Base-by-base conservation (phyloP, 768 basidiomycete genomes). In the Plicaturopsis crispa region DNA sequence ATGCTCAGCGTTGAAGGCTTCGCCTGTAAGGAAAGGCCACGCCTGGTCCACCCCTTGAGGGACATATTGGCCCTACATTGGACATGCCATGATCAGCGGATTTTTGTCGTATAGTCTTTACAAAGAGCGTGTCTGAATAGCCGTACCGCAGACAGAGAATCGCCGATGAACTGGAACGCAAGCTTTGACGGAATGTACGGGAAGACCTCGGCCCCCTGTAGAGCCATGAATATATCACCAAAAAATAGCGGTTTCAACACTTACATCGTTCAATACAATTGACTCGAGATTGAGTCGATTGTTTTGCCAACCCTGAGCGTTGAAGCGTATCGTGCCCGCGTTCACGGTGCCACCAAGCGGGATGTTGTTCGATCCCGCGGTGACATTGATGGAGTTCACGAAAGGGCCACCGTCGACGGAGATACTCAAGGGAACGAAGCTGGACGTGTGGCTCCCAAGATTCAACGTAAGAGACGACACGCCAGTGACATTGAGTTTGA, bases 231-330 rank as follows among this genome's bases (percentile, higher is more conserved):
- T 11, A 34, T 23, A 13, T 20, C 5, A n/a, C 32, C 32, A 23
- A 30, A 13, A n/a, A 13, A 38, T 13, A n/a, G 31, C 13, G n/a
- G 3, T 17, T 4, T 22, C 10, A 4, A 13, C 6, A 44, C 52
- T 13, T 44, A 75, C 73, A 40, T 50, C 20, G 42, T 77, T 75
- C 5, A 76, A 36, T 2, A 47, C 48, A 31, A 78, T 57, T 26
- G 59, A 65, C 48, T 74, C 64, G 4, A 78, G 54, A 44, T 76
- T 69, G 35, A 76, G 65, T 6, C 72, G 65, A 47, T 77, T 76
- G 45, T 76, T 66, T 51, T 76, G 70, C 74, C 75, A 78, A 14
- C 75, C 75, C 43, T 75, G 65, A 4, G 66, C 69, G 38, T 75
- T 72, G 38, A 78, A 54, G 11, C 72, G 51, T 3, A 75, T 59